These are phyloP conservation scores for Yamadazyma kitorensis DNA, from an alignment of 805 yeast species.

Conservation along the genomic window DNA sequence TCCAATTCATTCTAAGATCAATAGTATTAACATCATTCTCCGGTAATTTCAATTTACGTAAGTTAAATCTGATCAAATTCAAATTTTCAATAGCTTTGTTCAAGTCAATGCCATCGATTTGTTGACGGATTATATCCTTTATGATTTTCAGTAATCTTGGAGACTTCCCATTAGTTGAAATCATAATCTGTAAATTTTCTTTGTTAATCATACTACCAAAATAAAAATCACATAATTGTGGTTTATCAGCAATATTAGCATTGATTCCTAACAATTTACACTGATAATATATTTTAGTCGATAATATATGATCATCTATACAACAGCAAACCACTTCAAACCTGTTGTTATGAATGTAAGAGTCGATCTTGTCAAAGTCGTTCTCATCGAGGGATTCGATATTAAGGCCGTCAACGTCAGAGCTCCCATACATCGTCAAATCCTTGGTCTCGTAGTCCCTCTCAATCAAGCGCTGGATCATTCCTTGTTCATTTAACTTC, in stretches of 20 bases:
- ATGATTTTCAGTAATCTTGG: conserved; percentile 65
- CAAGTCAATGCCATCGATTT: conserved; percentile 43
- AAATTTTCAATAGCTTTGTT: conserved; percentile 60
- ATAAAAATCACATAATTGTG: conserved; percentile 80
- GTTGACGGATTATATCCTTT: conserved; percentile 53
- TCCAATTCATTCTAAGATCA: conserved; percentile 69
- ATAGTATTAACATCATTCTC: conserved; percentile 51
- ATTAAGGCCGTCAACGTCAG: conserved; percentile 6
- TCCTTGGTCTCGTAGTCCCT: conserved; percentile 48
- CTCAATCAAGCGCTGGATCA: conserved; percentile 38
- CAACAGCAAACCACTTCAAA: conserved; percentile 73
- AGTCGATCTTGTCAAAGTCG: conserved; percentile 27
- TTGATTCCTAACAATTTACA: conserved; percentile 47
- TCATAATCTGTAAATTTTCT: conserved; percentile 76
- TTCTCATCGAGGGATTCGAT: conserved; percentile 5
- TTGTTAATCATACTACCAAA: conserved; percentile 75
- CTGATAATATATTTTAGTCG: conserved; percentile 54
- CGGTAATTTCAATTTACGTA: conserved; percentile 43
- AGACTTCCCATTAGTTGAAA: conserved; percentile 78
- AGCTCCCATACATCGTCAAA: conserved; percentile 46
- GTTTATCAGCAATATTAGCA: conserved; percentile 82
- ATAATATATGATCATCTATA: conserved; percentile 64
- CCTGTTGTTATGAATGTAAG: conserved; percentile 31
- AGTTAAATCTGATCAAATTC: conserved; percentile 49
- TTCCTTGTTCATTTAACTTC: conserved; percentile 30